phyloP scores from a whole-genome alignment of 2,329 filamentous ascomycete species.

The Nigrospora oryzae region DNA sequence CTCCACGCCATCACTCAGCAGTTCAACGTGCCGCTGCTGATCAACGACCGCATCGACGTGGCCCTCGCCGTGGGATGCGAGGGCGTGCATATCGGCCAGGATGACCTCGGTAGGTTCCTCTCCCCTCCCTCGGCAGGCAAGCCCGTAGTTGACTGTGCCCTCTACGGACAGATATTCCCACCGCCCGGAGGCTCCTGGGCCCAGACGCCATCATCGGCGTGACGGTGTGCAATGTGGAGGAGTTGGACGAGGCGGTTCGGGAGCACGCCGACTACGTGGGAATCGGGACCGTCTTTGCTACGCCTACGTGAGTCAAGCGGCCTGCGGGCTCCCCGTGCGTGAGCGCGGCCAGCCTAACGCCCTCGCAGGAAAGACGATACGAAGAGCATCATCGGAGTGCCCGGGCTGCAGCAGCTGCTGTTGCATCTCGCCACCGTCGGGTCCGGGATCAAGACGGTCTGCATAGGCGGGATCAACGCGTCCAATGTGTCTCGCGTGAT shows the following conservation, averaged over 20 bases:
- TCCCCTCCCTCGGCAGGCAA: not conserved
- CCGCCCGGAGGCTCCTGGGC: slow-evolving; percentile 67
- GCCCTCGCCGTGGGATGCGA: slow-evolving; percentile 79
- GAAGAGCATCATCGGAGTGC: slow-evolving; percentile 69
- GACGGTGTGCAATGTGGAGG: slow-evolving; percentile 66
- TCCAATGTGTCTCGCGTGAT: slow-evolving; percentile 67
- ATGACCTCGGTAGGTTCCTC: slow-evolving; percentile 64
- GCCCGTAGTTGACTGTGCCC: not conserved
- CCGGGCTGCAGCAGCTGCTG: slow-evolving; percentile 62
- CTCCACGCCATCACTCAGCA: slow-evolving; percentile 64
- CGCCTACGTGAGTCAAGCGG: slow-evolving; percentile 52
- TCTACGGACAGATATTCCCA: slow-evolving; percentile 38
- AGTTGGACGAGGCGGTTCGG: slow-evolving; percentile 64
- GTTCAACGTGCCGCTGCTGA: slow-evolving; percentile 69
- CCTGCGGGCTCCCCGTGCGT: not conserved
- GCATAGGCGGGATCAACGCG: slow-evolving; percentile 81
- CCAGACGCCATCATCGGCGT: slow-evolving; percentile 77
- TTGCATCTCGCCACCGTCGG: slow-evolving; percentile 42
- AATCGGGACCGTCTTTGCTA: slow-evolving; percentile 83
- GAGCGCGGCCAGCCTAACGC: not conserved
- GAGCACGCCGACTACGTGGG: slow-evolving; percentile 86
- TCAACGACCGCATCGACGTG: slow-evolving; percentile 90
- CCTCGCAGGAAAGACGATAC: slow-evolving; percentile 69
- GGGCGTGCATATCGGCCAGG: slow-evolving; percentile 90
- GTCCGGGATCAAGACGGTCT: slow-evolving; percentile 54